Base-by-base conservation (phyloP, 768 basidiomycete genomes). In the Macrolepiota dolichaula region DNA sequence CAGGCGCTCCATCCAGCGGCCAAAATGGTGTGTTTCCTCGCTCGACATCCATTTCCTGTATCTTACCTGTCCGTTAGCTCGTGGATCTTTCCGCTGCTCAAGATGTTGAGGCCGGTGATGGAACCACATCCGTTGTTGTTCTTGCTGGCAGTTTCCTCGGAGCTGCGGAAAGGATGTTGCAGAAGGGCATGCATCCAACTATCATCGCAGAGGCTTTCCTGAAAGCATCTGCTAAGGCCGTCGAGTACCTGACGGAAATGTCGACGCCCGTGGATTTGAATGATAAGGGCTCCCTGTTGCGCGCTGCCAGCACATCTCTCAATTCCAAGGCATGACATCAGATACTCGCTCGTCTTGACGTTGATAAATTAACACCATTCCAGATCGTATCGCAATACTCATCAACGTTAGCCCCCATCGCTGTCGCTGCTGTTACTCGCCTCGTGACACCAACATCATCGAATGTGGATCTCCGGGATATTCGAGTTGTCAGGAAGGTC, bases 311-410 rank as follows among this genome's bases (percentile, higher is more conserved):
- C 69, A 99, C 97, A 0, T 94, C 91, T 35, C 77, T 99, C 25
- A 98, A 96, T 77, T 98, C 97, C 44, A 99, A 99, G 81, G 96
- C 91, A 59, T 29, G 75, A 64, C 46, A 6, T 27, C 15, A 42
- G 32, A 47, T 22, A 32, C 35, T 35, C 52, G 46, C 62, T 29
- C 46, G 17, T 12, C 15, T 44, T 17, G 1, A 5, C 22, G 10
- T 2, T 24, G 1, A 25, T 56, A 51, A 57, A 44, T 29, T 65
- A 15, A 12, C 55, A 15, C 32, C 29, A 57, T 27, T 51, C 22
- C 69, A 98, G 96, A 97, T 99, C 67, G 97, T 98, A 44, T 98
- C 97, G 17, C 97, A 98, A 82, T 98, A 98, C 73, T 98, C 97
- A 3, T 92, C 95, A 12, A 96, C 92, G 38, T 84, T 99, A 65